Evolutionary conservation across 345 rosid genomes (phyloP), one percentile per base, ranked within the genome.

Genomic region (Citrus medica): DNA sequence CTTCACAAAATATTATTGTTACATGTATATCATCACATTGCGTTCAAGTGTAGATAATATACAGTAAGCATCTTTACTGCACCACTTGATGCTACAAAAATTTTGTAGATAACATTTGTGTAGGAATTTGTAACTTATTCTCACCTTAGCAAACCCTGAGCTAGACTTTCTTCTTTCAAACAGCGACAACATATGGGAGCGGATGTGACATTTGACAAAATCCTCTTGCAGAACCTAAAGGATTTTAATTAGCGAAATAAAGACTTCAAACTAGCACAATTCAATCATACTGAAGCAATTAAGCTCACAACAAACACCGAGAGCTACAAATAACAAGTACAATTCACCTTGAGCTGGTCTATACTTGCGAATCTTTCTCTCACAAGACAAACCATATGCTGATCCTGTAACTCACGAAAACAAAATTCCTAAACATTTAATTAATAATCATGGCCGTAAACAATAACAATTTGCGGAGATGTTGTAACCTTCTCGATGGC

Each of bases 161-260:
- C 82, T 83, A 60, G 78, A 74, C 4, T 75, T 76, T 62, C 73
- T 70, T 63, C 75, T 86, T 77, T 89, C 89, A 66, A 90, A 55
- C 82, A 91, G 24, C 33, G 90, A 83, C 51, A 69, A 73, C 86
- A 95, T 87, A 79, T 90, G 93, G 80, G 92, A 83, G 48, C 88
- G 92, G 76, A 95, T 76, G 78, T 92, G 89, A 77, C 89, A 93
- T 79, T 87, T 93, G 86, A 90, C 85, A 74, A 95, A 90, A 78
- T 95, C 96, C 81, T 95, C 98, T 84, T 79, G 89, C 88, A 95
- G 82, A 74, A 92, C 97, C 99, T 95, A 78, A 78, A 58, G 81
- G 2, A 37, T 19, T 24, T 25, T 61, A 1, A 51, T 79, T 70
- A 28, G 21, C 10, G 10, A 63, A 59, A 25, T 62, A 28, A 51